Percentiles rank a stretch among this genome's conserved stretches.
phyloP scores from a whole-genome alignment of 139 green algal genomes.

The Raphidocelis subcapitata region DNA sequence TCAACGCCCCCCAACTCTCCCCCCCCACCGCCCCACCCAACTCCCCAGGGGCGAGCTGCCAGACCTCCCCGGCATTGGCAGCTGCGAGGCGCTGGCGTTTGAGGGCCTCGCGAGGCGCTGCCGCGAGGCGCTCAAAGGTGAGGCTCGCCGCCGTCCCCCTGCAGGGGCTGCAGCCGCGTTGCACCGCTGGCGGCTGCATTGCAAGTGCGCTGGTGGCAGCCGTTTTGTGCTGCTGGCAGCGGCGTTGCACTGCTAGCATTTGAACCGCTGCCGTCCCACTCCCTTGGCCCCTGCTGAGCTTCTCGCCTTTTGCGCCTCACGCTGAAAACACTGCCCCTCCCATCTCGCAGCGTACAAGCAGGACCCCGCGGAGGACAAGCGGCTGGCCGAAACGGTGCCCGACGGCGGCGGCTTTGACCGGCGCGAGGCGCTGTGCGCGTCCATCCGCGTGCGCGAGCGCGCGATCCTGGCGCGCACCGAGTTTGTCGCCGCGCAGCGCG shows the following conservation, averaged over 20 bases:
- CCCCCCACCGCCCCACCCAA: too few relatives aligned
- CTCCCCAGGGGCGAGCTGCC: neutral
- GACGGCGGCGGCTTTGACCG: constrained; percentile 6
- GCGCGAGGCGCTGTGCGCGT: constrained; percentile 25
- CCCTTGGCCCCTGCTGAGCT: too few relatives aligned
- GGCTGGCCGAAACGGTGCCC: constrained; percentile 1
- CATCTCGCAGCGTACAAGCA: constrained; percentile 9
- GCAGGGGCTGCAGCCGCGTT: neutral
- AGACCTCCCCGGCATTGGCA: neutral
- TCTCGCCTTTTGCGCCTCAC: too few relatives aligned
- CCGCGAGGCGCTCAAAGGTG: constrained; percentile 15
- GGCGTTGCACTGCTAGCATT: too few relatives aligned
- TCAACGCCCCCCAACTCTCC: too few relatives aligned
- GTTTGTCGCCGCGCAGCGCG: constrained; percentile 45
- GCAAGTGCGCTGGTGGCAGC: too few relatives aligned
- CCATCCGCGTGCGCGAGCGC: constrained; percentile 44
- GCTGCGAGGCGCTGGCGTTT: constrained; percentile 17
- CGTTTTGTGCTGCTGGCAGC: constrained; percentile 1
- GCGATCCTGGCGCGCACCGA: constrained; percentile 41
- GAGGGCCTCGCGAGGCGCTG: constrained; percentile 10
- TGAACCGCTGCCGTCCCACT: too few relatives aligned
- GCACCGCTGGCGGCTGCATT: too few relatives aligned
- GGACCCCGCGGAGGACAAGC: constrained; percentile 17
- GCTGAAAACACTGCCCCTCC: neutral
- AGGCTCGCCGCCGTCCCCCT: neutral